Conservation (phyloP, 179 eudicot species). For the Camellia oleifera region DNA sequence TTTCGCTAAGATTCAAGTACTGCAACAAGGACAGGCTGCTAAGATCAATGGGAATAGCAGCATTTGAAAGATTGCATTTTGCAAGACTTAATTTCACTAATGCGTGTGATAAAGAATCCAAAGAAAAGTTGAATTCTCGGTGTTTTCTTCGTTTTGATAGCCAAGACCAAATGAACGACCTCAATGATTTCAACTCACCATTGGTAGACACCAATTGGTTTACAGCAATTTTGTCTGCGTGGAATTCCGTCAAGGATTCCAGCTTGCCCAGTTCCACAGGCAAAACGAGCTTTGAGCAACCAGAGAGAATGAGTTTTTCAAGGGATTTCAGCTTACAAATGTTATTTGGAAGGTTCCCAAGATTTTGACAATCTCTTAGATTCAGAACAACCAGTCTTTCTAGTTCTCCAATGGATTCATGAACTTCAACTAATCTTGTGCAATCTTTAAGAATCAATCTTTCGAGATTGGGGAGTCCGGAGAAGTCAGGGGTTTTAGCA, state of each 20-base stretch:
- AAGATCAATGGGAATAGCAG: slow-evolving; percentile 10
- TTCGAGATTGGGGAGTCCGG: slow-evolving; percentile 6
- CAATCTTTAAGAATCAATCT: slow-evolving; percentile 14
- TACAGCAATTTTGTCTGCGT: slow-evolving; percentile 7
- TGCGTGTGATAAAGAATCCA: slow-evolving; percentile 14
- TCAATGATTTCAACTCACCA: slow-evolving; percentile 6
- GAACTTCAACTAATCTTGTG: slow-evolving; percentile 7
- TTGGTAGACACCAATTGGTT: slow-evolving; percentile 2
- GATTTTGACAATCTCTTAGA: slow-evolving; percentile 13
- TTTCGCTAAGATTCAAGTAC: slow-evolving; percentile 17
- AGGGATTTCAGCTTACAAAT: slow-evolving; percentile 17
- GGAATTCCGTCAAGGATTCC: slow-evolving; percentile 10
- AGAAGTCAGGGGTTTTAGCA: slow-evolving; percentile 10
- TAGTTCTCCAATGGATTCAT: slow-evolving; percentile 16
- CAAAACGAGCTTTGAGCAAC: slow-evolving; percentile 15
- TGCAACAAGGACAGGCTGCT: slow-evolving; percentile 17
- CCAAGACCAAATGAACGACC: neutral
- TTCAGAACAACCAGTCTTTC: slow-evolving; percentile 7
- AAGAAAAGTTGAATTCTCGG: neutral
- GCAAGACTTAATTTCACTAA: slow-evolving; percentile 13
- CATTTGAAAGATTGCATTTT: slow-evolving; percentile 18
- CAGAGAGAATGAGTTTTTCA: slow-evolving; percentile 10
- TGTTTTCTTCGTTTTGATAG: neutral
- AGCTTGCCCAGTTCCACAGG: slow-evolving; percentile 10
- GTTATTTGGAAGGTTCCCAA: slow-evolving; percentile 6